A percentile compares a stretch with the other conserved stretches of the same genome.
phyloP scores from a whole-genome alignment of 2,329 filamentous ascomycete species.

The Davidsoniella virescens region DNA sequence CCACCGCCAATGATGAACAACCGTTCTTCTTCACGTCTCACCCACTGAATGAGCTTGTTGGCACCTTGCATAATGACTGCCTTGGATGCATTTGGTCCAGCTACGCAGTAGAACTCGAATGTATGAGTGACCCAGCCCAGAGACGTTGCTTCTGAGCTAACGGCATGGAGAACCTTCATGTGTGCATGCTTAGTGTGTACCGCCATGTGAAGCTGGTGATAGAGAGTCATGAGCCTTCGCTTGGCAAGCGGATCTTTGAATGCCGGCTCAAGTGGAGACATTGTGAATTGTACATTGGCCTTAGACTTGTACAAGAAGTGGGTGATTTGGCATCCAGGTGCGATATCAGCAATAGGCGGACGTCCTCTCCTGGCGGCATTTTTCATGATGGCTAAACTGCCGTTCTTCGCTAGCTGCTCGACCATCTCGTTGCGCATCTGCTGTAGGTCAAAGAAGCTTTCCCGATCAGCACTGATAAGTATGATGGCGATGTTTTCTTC shows the following conservation, averaged over 20 bases:
- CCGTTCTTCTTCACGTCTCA: slow-evolving; percentile 77
- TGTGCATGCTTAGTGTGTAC: slow-evolving; percentile 75
- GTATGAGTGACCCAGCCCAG: slow-evolving; percentile 81
- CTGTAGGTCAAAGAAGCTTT: slow-evolving; percentile 82
- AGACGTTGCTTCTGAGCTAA: slow-evolving; percentile 57
- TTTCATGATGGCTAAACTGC: slow-evolving; percentile 58
- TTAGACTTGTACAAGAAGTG: slow-evolving; percentile 95
- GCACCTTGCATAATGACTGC: slow-evolving; percentile 64
- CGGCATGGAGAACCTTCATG: slow-evolving; percentile 71
- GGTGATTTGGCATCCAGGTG: slow-evolving; percentile 62
- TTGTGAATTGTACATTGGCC: slow-evolving; percentile 87
- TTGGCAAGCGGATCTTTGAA: slow-evolving; percentile 43
- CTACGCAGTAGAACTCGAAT: slow-evolving; percentile 94
- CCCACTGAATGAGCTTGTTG: slow-evolving; percentile 82
- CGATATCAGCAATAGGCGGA: slow-evolving; percentile 54
- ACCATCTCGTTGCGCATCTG: slow-evolving; percentile 49
- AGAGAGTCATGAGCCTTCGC: slow-evolving; percentile 64
- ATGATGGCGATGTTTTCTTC: slow-evolving; percentile 78
- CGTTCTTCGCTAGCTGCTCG: slow-evolving; percentile 58
- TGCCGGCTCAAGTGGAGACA: slow-evolving; percentile 62
- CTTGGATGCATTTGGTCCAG: slow-evolving; percentile 52
- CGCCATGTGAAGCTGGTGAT: slow-evolving; percentile 67
- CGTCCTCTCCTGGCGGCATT: slow-evolving; percentile 55
- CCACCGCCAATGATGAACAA: slow-evolving; percentile 97
- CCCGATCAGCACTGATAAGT: slow-evolving; percentile 80